Conservation (phyloP, 2,329 filamentous ascomycete species). For the Pleurostoma richardsiae region DNA sequence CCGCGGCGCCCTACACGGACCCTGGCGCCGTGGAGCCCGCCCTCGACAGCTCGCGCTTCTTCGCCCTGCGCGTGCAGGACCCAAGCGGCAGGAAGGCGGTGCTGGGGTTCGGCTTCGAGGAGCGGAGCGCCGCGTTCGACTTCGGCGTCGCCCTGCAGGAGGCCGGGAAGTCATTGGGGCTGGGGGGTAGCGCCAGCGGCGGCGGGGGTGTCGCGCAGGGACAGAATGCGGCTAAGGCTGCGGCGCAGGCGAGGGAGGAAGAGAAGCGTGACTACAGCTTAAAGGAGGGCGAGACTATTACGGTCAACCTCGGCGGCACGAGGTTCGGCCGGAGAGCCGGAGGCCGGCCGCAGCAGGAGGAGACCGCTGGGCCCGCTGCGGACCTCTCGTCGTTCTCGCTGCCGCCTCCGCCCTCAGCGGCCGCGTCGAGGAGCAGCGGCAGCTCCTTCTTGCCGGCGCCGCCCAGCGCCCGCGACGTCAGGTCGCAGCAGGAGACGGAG, state of each 20-base stretch:
- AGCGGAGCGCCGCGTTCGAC: conserved; percentile 80
- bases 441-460: conserved; percentile 59
- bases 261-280: conserved; percentile 74
- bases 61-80: conserved; percentile 75
- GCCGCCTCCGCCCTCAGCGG: conserved; percentile 59
- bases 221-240: conserved; percentile 17
- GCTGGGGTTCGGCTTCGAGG: conserved; percentile 82
- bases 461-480: conserved; percentile 57
- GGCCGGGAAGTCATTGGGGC: conserved; percentile 63
- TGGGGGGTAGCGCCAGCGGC: conserved; percentile 39
- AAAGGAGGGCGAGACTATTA: conserved; percentile 87
- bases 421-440: conserved; percentile 19
- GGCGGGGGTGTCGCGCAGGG: conserved; percentile 26
- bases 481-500: conserved; percentile 39
- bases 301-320: conserved; percentile 63
- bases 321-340: conserved; percentile 41
- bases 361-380: conserved; percentile 22
- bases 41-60: conserved; percentile 77
- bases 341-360: conserved; percentile 19
- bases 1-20: conserved; percentile 72
- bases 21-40: conserved; percentile 68
- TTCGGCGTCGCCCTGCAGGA: conserved; percentile 78
- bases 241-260: conserved; percentile 30
- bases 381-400: conserved; percentile 61
- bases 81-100: conserved; percentile 71